Evolutionary conservation across 2,329 filamentous ascomycete species (phyloP), one percentile per base, ranked within the genome.

Genomic region (Podosphaera fusca): DNA sequence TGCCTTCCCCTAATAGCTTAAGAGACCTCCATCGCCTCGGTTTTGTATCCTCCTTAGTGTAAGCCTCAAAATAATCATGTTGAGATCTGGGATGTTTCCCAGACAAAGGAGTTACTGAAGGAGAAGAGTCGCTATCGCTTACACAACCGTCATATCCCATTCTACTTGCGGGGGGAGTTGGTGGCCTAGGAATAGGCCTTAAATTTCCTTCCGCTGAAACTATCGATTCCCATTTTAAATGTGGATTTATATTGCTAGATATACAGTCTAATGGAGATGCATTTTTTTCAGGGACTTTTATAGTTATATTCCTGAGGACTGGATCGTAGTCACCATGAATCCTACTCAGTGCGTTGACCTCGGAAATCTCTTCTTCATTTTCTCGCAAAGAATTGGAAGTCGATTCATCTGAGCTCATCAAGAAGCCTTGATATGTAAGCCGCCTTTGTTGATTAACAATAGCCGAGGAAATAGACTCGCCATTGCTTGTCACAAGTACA

Each of bases 241-340:
- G 71, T 54, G 74, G 71, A 54, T 75, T 72, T 4, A 71, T 65
- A 38, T 70, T 70, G 38, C 76, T 74, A 31, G 71, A 69, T 49
- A 64, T 62, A 56, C 64, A 69, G 64, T 70, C 70, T 60, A 69
- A 71, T 55, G 63, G 69, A 63, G 64, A 74, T 62, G 67, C 66
- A 58, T 78, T 78, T 2, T 80, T 73, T 0, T 80, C 80, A 4
- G 83, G 84, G 14, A 92, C 80, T 0, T 84, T 86, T 57, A 85
- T 76, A 60, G 87, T 82, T 49, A 87, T 79, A 36, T 73, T 71
- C 65, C 80, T 85, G 0, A 82, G 75, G 55, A 84, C 76, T 1
- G 88, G 87, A 0, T 81, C 76, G 68, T 94, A 95, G 61, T 95
- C 89, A 71, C 88, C 95, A 33, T 92, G 72, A 69, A 89, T 95